Conservation (phyloP, 2,329 filamentous ascomycete genomes). For the Ophiostoma tasmaniense region DNA sequence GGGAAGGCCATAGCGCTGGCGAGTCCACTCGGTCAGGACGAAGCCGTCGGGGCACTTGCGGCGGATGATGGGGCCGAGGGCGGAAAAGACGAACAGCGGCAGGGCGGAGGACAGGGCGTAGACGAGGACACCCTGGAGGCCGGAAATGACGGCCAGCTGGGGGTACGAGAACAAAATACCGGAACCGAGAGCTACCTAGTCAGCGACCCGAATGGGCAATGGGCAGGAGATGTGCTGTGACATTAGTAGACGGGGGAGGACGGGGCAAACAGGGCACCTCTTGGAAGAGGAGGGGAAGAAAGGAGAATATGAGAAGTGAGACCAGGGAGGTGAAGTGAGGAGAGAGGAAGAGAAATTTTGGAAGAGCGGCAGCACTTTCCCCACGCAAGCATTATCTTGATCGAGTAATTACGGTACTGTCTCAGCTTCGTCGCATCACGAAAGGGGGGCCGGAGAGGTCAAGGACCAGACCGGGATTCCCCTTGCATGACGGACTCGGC, state of each 20-base stretch:
- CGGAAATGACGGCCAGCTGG: conserved; percentile 68
- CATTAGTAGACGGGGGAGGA: conserved; percentile 10
- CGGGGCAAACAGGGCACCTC: conserved; percentile 10
- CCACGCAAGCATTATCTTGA: conserved; percentile 99
- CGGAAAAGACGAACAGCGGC: conserved; percentile 66
- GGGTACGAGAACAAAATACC: conserved; percentile 79
- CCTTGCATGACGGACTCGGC: conserved; percentile 47
- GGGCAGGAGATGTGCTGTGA: conserved; percentile 14
- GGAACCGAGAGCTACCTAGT: conserved; percentile 65
- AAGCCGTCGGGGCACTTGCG: conserved; percentile 76
- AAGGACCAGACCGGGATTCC: background rate
- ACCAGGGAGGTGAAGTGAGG: conserved; percentile 18
- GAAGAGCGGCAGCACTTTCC: conserved; percentile 86
- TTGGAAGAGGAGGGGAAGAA: conserved; percentile 23
- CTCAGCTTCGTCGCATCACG: conserved; percentile 63
- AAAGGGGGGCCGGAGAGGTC: background rate
- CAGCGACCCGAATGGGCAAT: conserved; percentile 29
- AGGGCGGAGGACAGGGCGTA: conserved; percentile 66
- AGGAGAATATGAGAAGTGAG: conserved; percentile 19
- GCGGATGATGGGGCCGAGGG: conserved; percentile 67
- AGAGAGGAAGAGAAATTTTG: conserved; percentile 6
- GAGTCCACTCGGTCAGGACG: conserved; percentile 75
- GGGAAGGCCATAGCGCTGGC: conserved; percentile 63
- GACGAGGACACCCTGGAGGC: conserved; percentile 68
- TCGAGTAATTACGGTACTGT: conserved; percentile 94